These are phyloP conservation scores for Ustilago bromivora DNA, from an alignment of 1,284 basidiomycete genomes.

Conservation along the genomic window DNA sequence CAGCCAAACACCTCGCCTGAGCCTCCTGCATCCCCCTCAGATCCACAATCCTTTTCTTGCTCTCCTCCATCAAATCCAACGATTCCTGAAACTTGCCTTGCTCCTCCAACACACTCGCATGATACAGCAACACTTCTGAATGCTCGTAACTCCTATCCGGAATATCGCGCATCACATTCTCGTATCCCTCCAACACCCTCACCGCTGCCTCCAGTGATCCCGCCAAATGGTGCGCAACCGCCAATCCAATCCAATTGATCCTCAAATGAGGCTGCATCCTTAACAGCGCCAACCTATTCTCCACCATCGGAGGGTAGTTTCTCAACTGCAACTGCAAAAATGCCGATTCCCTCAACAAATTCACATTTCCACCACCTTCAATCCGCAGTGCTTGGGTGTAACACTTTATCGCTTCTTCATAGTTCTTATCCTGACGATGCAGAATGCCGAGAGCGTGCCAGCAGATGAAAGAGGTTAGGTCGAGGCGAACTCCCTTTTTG, in stretches of 20 bases:
- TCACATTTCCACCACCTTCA: constrained; percentile 89
- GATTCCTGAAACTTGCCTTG: constrained; percentile 74
- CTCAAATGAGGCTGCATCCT: constrained; percentile 84
- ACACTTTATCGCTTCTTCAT: constrained; percentile 85
- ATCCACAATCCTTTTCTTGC: constrained; percentile 68
- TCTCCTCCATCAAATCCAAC: constrained; percentile 57
- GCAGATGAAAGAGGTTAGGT: constrained; percentile 92
- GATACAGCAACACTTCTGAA: constrained; percentile 85
- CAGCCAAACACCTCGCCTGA: constrained; percentile 72
- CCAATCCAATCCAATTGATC: constrained; percentile 89
- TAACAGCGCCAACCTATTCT: constrained; percentile 85
- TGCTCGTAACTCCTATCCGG: constrained; percentile 74
- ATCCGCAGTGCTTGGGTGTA: constrained; percentile 82
- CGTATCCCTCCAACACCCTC: constrained; percentile 78
- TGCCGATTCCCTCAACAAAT: constrained; percentile 90
- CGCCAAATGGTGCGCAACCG: constrained; percentile 87
- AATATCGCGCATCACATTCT: constrained; percentile 62
- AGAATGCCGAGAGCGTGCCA: constrained; percentile 92
- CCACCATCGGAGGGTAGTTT: constrained; percentile 81
- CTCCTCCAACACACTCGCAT: constrained; percentile 83
- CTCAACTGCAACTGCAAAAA: constrained; percentile 91
- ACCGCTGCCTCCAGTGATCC: constrained; percentile 81
- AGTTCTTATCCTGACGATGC: constrained; percentile 81
- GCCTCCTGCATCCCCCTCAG: constrained; percentile 36
- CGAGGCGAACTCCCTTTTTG: constrained; percentile 83